Percentiles rank a stretch among this genome's conserved stretches.
phyloP scores from a whole-genome alignment of 495 filamentous ascomycete species.

The Talaromyces proteolyticus region DNA sequence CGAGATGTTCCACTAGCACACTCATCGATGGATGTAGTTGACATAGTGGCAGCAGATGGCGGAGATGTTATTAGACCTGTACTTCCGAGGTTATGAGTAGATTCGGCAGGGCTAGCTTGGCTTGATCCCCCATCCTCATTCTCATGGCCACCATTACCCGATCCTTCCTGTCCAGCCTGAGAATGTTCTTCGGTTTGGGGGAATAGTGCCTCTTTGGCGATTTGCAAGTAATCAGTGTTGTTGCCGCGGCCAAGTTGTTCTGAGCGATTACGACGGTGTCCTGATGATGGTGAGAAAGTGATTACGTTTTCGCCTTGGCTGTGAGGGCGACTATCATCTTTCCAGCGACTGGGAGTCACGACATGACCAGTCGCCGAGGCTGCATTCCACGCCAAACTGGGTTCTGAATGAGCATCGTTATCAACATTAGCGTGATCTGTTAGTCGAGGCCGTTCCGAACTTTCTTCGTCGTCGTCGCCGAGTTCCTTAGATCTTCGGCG shows the following conservation, averaged over 20 bases:
- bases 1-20: slow-evolving; percentile 52
- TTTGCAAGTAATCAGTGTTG: slow-evolving; percentile 39
- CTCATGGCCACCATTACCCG: neutral
- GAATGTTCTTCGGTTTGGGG: slow-evolving; percentile 20
- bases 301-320: slow-evolving; percentile 3
- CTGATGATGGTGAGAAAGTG: neutral
- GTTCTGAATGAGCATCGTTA: slow-evolving; percentile 57
- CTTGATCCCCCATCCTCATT: neutral
- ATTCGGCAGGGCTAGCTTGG: neutral
- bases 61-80: slow-evolving; percentile 42
- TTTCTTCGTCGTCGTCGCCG: slow-evolving; percentile 39
- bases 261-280: slow-evolving; percentile 32
- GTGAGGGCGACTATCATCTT: slow-evolving; percentile 22
- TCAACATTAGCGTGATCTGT: slow-evolving; percentile 51
- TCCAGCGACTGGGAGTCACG: slow-evolving; percentile 38
- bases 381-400: slow-evolving; percentile 56
- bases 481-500: slow-evolving; percentile 44
- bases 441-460: slow-evolving; percentile 44
- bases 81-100: neutral
- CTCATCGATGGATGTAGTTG: slow-evolving; percentile 44
- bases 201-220: slow-evolving; percentile 33
- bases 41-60: slow-evolving; percentile 47
- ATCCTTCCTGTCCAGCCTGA: neutral
- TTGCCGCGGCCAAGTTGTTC: slow-evolving; percentile 29
- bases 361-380: slow-evolving; percentile 59